These are phyloP conservation scores for Candida chauliodis DNA, from an alignment of 805 yeast genomes.

Conservation along the genomic window DNA sequence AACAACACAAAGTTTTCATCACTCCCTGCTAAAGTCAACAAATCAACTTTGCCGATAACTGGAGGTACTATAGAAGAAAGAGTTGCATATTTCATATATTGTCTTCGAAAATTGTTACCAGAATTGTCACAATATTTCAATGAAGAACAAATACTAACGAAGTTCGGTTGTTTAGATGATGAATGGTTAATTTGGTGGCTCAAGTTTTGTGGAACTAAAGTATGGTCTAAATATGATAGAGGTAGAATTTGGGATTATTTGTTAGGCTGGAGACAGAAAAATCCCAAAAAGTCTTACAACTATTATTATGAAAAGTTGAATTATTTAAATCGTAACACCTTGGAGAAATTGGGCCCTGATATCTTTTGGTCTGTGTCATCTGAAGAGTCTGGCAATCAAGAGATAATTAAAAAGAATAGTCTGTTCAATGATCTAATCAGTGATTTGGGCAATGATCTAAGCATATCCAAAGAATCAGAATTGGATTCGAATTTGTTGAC, in stretches of 20 bases:
- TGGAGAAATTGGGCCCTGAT: constrained; percentile 52
- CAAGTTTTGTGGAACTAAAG: constrained; percentile 84
- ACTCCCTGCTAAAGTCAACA: constrained; percentile 21
- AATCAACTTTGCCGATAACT: constrained; percentile 44
- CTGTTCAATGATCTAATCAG: constrained; percentile 31
- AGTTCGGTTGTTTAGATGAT: constrained; percentile 57
- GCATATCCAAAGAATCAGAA: neutral
- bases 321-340: constrained; percentile 26
- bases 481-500: constrained; percentile 6
- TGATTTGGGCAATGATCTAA: constrained; percentile 20
- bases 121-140: constrained; percentile 72
- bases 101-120: constrained; percentile 62
- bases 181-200: constrained; percentile 96
- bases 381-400: constrained; percentile 12
- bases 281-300: constrained; percentile 22
- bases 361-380: constrained; percentile 49
- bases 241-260: constrained; percentile 88
- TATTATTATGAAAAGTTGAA: constrained; percentile 33
- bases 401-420: constrained; percentile 11
- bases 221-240: constrained; percentile 74
- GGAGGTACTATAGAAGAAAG: constrained; percentile 68
- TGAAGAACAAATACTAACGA: constrained; percentile 73
- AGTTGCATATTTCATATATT: constrained; percentile 62
- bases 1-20: neutral
- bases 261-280: constrained; percentile 65